Conservation (phyloP, 1,139 yeast genomes). For the Blastobotrys elegans region DNA sequence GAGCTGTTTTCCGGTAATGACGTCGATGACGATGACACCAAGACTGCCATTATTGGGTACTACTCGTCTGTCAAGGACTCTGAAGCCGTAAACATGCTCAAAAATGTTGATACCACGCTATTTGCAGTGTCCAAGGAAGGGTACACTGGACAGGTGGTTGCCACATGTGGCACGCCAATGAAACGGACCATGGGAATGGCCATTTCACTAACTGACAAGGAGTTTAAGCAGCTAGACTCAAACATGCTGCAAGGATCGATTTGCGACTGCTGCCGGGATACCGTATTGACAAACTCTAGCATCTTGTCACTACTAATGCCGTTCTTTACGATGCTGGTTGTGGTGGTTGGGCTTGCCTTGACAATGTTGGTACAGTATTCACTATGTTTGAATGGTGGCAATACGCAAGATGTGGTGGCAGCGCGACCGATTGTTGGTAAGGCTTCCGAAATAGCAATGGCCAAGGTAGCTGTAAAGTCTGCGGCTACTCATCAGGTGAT, state of each 20-base stretch:
- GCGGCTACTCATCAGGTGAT: too few relatives aligned
- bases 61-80: background rate
- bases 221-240: background rate
- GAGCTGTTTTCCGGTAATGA: background rate
- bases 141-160: background rate
- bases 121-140: background rate
- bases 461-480: too few relatives aligned
- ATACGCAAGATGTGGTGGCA: too few relatives aligned
- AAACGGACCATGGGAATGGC: background rate
- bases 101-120: background rate
- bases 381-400: too few relatives aligned
- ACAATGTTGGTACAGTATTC: background rate
- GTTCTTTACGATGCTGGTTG: background rate
- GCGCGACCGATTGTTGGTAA: too few relatives aligned
- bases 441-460: too few relatives aligned
- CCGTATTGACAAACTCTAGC: background rate
- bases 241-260: background rate
- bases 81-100: background rate
- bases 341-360: background rate
- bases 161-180: background rate
- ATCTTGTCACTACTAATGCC: background rate
- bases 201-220: background rate
- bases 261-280: background rate
- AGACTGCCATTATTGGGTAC: background rate
- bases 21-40: background rate